These are phyloP conservation scores for Boletellus emodensis DNA, from an alignment of 768 basidiomycete genomes.

Conservation along the genomic window DNA sequence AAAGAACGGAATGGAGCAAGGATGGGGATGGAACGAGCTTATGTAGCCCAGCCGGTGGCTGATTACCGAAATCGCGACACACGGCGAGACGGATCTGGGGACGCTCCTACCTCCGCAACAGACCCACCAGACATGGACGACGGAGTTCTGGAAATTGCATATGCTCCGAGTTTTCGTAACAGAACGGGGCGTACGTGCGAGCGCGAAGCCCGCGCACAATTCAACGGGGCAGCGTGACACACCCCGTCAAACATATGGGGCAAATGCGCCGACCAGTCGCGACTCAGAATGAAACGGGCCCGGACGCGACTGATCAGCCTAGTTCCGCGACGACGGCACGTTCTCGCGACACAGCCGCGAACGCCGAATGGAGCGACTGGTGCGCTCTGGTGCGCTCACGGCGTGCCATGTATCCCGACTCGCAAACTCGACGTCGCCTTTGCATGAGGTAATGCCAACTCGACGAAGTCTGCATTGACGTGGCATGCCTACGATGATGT, in stretches of 20 bases:
- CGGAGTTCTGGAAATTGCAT: not conserved
- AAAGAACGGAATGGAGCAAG: not conserved
- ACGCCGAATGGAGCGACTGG: too few relatives aligned
- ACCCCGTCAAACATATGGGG: not conserved
- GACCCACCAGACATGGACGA: not conserved
- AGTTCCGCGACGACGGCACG: not conserved
- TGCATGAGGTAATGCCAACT: too few relatives aligned
- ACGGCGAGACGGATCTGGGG: not conserved
- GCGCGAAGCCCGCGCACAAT: not conserved
- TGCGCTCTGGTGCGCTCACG: too few relatives aligned
- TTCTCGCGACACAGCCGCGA: not conserved
- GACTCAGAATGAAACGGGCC: not conserved
- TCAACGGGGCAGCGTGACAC: not conserved
- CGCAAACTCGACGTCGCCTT: too few relatives aligned
- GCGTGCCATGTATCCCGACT: too few relatives aligned
- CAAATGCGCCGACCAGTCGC: constrained; percentile 1
- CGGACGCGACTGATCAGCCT: not conserved
- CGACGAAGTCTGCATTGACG: too few relatives aligned
- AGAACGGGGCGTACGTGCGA: not conserved
- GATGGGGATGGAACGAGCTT: constrained; percentile 9
- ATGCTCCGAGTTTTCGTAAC: constrained; percentile 13
- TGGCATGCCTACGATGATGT: too few relatives aligned
- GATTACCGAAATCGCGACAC: constrained; percentile 4
- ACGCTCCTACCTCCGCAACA: not conserved
- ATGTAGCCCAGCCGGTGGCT: constrained; percentile 25